Base-by-base conservation (phyloP, 257 asterid species). In the Solanum lignicaule region DNA sequence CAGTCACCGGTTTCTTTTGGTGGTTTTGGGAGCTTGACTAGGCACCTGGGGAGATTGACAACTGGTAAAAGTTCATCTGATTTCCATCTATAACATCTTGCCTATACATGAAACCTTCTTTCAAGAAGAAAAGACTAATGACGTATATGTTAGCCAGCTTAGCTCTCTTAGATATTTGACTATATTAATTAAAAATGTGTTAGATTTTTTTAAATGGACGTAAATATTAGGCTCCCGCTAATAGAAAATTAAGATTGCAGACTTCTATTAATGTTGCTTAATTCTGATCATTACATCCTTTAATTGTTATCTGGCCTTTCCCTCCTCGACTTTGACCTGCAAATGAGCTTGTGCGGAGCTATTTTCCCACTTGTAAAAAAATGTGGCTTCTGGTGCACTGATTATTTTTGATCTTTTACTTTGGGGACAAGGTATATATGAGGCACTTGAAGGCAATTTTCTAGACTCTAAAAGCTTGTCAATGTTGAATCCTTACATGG, bases 1-100 rank as follows among this genome's bases (percentile, higher is more conserved):
- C 99, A 97, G 89, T 97, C 99, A 86, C 99, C 99, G 0, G 98
- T 97, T 88, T 97, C 99, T 48, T 97, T 97, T 78, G 99, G 99
- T 87, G 99, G 98, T 86, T 97, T 97, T 69, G 99, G 99, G 90
- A 97, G 99, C 95, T 95, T 97, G 92, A 93, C 99, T 32, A 91
- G 99, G 89, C 99, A 97, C 90, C 94, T 97, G 33, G 97, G 95
- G 55, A 93, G 99, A 92, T 89, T 97, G 93, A 91, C 97, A 86
- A 87, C 88, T 88, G 99, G 99, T 96, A 92, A 41, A 73, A 68
- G 58, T 41, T 84, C 83, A 5, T 48, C 66, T 18, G 48, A 4
- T 66, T 43, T 43, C 68, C 23, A 82, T 35, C 78, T 55, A 21
- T n/a, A 29, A 27, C 75, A 29, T 66, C 66, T 43, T 23, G 5